Evolutionary conservation across 140 eudicot genomes (phyloP).

Genomic region (Bidens hawaiensis): DNA sequence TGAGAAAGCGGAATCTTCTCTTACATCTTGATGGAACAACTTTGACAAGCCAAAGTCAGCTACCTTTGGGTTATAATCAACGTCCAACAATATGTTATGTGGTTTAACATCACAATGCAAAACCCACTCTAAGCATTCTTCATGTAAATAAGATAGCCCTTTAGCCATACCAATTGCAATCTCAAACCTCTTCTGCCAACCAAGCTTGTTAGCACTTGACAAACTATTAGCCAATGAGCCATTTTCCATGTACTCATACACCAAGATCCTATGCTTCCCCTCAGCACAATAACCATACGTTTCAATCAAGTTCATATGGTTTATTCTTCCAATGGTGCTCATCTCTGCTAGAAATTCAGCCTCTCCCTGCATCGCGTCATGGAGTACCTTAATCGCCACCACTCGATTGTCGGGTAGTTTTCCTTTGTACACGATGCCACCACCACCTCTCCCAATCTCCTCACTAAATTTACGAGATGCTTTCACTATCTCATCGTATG

Average conservation of each 20-base stretch:
- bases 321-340: slow-evolving; percentile 17
- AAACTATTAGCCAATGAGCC: slow-evolving; percentile 17
- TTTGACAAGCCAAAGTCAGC: slow-evolving; percentile 34
- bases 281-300: slow-evolving; percentile 33
- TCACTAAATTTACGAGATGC: slow-evolving; percentile 23
- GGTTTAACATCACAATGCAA: slow-evolving; percentile 17
- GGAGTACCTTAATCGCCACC: slow-evolving; percentile 26
- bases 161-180: slow-evolving; percentile 28
- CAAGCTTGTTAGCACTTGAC: slow-evolving; percentile 12
- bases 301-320: slow-evolving; percentile 23
- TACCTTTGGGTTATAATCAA: slow-evolving; percentile 4
- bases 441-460: slow-evolving; percentile 37
- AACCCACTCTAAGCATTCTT: slow-evolving; percentile 14
- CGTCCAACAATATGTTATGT: slow-evolving; percentile 7
- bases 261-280: slow-evolving; percentile 25
- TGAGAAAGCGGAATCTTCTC: slow-evolving; percentile 11
- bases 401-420: slow-evolving; percentile 16
- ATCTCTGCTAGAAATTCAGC: slow-evolving; percentile 35
- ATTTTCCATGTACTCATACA: slow-evolving; percentile 20
- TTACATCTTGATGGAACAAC: slow-evolving; percentile 16
- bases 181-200: slow-evolving; percentile 18
- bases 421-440: slow-evolving; percentile 32
- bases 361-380: slow-evolving; percentile 24
- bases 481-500: slow-evolving; percentile 29
- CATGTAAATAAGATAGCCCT: slow-evolving; percentile 19